A percentile compares a stretch with the other conserved stretches of the same genome.
Evolutionary conservation across 306 rosid species (phyloP).

Genomic region (Cucumis melo): DNA sequence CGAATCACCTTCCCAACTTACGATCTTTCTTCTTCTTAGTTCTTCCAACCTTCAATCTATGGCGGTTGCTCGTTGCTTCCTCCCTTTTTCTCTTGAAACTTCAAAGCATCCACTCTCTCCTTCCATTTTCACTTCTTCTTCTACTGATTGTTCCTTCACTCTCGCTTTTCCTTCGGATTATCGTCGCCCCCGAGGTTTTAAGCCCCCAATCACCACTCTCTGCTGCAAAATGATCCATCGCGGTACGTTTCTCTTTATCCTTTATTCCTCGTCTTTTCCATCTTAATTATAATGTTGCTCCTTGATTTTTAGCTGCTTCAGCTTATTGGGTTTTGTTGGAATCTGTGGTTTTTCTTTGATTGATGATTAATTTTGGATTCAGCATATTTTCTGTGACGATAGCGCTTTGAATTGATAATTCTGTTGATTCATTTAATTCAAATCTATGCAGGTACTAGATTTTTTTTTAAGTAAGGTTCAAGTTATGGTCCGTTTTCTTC

Average conservation of each 20-base stretch:
- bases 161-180: conserved; percentile 15
- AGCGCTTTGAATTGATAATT: not conserved
- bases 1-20: not conserved
- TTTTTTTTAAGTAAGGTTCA: not conserved
- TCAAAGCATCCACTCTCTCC: conserved; percentile 11
- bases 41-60: conserved; percentile 12
- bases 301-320: not conserved
- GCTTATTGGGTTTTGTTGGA: not conserved
- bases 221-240: conserved; percentile 16
- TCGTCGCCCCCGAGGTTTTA: conserved; percentile 15
- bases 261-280: too few species aligned
- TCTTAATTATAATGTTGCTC: not conserved
- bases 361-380: not conserved
- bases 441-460: not conserved
- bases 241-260: conserved; percentile 9
- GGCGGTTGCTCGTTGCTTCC: conserved; percentile 39
- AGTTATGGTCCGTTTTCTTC: not conserved
- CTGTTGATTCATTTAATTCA: not conserved
- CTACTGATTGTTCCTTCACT: conserved; percentile 2
- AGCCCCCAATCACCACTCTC: conserved; percentile 17
- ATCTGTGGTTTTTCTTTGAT: not conserved
- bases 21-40: not conserved
- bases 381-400: not conserved
- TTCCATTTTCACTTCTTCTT: conserved; percentile 6
- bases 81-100: conserved; percentile 24